phyloP scores from a whole-genome alignment of 352 stramenopile genomes.

The Globisporangium solare region DNA sequence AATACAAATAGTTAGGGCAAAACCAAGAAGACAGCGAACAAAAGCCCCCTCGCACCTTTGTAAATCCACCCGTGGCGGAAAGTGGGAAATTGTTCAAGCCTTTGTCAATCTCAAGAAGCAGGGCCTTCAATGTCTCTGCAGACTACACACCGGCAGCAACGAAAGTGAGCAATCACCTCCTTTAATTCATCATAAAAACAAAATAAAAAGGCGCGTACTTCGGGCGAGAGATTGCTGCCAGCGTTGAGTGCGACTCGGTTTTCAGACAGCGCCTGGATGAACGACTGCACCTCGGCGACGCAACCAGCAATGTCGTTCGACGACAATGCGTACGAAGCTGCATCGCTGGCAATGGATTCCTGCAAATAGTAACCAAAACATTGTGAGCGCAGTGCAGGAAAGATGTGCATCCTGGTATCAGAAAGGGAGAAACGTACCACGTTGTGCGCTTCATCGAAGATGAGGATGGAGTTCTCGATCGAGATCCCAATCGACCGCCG shows the following conservation, averaged over 20 bases:
- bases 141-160: constrained; percentile 35
- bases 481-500: constrained; percentile 91
- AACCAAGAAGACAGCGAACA: not conserved
- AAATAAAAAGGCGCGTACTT: constrained; percentile 35
- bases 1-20: not conserved
- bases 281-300: constrained; percentile 91
- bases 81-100: constrained; percentile 73
- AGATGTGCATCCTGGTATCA: not conserved
- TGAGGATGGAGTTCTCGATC: constrained; percentile 95
- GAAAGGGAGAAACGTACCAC: constrained; percentile 72
- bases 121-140: constrained; percentile 67
- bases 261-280: constrained; percentile 60
- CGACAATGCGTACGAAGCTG: constrained; percentile 95
- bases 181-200: not conserved
- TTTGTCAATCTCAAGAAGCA: constrained; percentile 85
- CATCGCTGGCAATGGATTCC: constrained; percentile 91
- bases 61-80: constrained; percentile 68
- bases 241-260: constrained; percentile 46
- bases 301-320: constrained; percentile 92
- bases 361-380: constrained; percentile 9
- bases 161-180: not conserved
- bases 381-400: too few relatives aligned
- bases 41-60: constrained; percentile 42
- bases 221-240: constrained; percentile 49
- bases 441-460: constrained; percentile 99